Conservation (phyloP, 148 eudicot genomes). For the Drosera capensis region DNA sequence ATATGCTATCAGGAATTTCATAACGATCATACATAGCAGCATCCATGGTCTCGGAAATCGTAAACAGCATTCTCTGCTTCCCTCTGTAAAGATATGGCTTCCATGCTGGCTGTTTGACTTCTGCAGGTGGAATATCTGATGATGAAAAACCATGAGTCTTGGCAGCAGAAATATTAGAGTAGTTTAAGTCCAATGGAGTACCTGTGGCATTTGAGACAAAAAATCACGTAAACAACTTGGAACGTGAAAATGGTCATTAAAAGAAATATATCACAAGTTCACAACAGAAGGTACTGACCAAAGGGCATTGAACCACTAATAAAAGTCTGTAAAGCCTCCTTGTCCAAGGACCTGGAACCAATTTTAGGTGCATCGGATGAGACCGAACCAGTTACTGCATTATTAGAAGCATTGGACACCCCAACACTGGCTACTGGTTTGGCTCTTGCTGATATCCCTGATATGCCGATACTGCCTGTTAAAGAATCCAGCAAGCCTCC, state of each 20-base stretch:
- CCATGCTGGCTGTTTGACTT: conserved; percentile 96
- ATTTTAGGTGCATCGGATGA: conserved; percentile 63
- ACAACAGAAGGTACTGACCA: conserved; percentile 54
- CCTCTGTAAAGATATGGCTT: conserved; percentile 96
- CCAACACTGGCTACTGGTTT: conserved; percentile 68
- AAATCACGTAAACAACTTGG: no score
- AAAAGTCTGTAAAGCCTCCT: conserved; percentile 71
- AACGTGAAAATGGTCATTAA: no score
- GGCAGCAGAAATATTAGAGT: conserved; percentile 63
- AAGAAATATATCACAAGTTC: no score
- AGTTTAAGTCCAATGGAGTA: conserved; percentile 82
- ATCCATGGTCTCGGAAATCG: conserved; percentile 62
- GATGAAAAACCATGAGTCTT: conserved; percentile 70
- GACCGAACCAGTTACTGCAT: conserved; percentile 33
- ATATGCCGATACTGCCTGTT: conserved; percentile 90
- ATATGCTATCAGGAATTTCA: conserved; percentile 79
- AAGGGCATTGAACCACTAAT: conserved; percentile 90
- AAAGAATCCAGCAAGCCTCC: conserved; percentile 94
- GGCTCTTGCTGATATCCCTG: conserved; percentile 71
- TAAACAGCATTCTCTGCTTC: conserved; percentile 71
- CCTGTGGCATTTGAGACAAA: no score
- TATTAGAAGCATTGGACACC: conserved; percentile 36
- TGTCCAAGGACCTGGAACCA: conserved; percentile 68
- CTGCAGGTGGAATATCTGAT: conserved; percentile 65
- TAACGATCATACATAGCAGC: conserved; percentile 97